A percentile compares a stretch with the other conserved stretches of the same genome.
Conservation (phyloP, 768 basidiomycete species). For the Podaxis rugospora region DNA sequence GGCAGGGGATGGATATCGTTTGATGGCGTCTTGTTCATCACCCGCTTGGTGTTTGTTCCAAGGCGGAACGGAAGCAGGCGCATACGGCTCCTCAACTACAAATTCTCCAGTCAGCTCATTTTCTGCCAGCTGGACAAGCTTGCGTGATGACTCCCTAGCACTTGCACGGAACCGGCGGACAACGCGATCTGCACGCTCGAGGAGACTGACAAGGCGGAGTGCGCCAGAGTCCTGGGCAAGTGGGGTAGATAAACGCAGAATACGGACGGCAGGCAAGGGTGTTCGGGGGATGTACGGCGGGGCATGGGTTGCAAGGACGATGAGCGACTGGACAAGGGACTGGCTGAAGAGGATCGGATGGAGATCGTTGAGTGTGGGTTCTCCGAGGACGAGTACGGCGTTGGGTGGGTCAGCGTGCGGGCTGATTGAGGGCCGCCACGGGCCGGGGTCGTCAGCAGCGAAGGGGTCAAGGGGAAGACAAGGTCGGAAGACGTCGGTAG, state of each 20-base stretch:
- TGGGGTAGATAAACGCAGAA: constrained; percentile 30
- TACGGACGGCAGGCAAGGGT: constrained; percentile 20
- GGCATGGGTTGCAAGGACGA: constrained; percentile 38
- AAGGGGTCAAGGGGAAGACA: constrained; percentile 34
- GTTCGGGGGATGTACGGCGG: constrained; percentile 10
- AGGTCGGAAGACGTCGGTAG: constrained; percentile 29
- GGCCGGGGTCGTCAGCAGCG: constrained; percentile 17
- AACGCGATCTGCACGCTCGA: constrained; percentile 36
- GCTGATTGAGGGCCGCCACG: constrained; percentile 20
- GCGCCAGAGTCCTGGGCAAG: constrained; percentile 33
- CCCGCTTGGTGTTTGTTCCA: not conserved
- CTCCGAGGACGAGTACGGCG: constrained; percentile 37
- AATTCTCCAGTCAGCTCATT: constrained; percentile 30
- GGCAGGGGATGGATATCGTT: not conserved
- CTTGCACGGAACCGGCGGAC: constrained; percentile 15
- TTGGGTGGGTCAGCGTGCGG: constrained; percentile 18
- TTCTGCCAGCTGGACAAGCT: constrained; percentile 31
- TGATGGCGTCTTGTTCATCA: not conserved
- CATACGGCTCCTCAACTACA: constrained; percentile 18
- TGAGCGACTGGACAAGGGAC: constrained; percentile 26
- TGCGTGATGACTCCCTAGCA: not conserved
- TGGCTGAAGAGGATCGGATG: constrained; percentile 30
- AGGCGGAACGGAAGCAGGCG: not conserved
- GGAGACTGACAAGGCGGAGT: constrained; percentile 33
- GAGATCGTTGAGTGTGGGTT: constrained; percentile 29